Evolutionary conservation across 2,329 filamentous ascomycete species (phyloP), one percentile per base, ranked within the genome.

Genomic region (Colletotrichum cuscutae): DNA sequence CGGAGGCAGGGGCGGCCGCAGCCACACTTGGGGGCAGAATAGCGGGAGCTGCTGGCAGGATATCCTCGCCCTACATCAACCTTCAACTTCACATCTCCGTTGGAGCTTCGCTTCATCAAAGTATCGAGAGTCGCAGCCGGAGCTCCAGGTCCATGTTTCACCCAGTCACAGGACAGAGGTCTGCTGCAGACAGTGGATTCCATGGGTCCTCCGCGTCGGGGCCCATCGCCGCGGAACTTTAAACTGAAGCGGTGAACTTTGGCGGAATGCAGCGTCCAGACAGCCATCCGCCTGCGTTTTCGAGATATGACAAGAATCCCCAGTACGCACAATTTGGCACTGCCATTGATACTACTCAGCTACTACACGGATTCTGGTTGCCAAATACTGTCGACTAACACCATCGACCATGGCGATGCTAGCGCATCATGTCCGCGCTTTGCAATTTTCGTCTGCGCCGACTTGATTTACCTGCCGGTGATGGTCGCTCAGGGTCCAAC

Each of bases 401-500:
- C 15, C 22, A 30, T 56, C 9, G 24, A 61, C 19, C 35, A 30
- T 22, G 28, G 19, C 28, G 57, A 19, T n/a, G n/a, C 11, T 28
- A 24, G 22, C 46, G n/a, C 60, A 22, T 24, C 28, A 59, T 24
- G 15, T 22, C 35, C 65, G 24, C 37, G 24, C 30, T 58, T 54
- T 56, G 32, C 65, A 42, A 3, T 54, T 15, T 37, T 28, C 11
- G 62, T 52, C 35, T 42, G 28, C 11, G 32, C n/a, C 8, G 15
- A 46, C 35, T 49, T 46, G 42, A 46, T 53, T 65, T 56, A 56
- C 28, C 32, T 71, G 71, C 35, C 56, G 52, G 67, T 73, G 71
- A 65, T 73, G 56, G 24, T 53, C 71, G 22, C 28, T 71, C 66
- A 65, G 71, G 61, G 66, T 73, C 66, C 56, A 61, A 73, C 60